These are phyloP conservation scores for Musa acuminata DNA, from an alignment of 176 grass and related monocot genomes.

Conservation along the genomic window DNA sequence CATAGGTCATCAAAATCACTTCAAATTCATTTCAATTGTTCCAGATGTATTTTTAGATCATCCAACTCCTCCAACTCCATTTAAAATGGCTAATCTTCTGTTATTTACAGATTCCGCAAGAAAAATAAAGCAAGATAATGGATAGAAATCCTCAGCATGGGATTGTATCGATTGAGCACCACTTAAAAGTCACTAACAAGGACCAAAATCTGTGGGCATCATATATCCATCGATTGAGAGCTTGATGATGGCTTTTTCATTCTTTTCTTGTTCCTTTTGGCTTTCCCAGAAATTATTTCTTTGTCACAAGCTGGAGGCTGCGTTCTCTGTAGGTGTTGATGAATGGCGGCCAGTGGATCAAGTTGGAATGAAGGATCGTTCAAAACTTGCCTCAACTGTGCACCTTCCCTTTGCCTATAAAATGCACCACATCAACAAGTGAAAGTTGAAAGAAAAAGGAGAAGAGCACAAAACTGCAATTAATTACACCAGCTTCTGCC, in stretches of 20 bases:
- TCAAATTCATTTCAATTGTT: too few relatives aligned
- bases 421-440: not conserved
- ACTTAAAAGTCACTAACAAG: not conserved
- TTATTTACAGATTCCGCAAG: too few relatives aligned
- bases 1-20: too few relatives aligned
- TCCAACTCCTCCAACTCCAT: too few relatives aligned
- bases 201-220: not conserved
- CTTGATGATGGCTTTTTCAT: slow-evolving; percentile 23
- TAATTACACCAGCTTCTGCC: slow-evolving; percentile 65
- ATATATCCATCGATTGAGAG: slow-evolving; percentile 33
- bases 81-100: too few relatives aligned
- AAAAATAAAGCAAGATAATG: too few relatives aligned
- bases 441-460: not conserved
- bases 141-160: too few relatives aligned
- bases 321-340: slow-evolving; percentile 44
- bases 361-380: slow-evolving; percentile 33
- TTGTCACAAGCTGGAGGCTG: slow-evolving; percentile 30
- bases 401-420: slow-evolving; percentile 36
- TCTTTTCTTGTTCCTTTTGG: slow-evolving; percentile 31
- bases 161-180: too few relatives aligned
- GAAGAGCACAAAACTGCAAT: not conserved
- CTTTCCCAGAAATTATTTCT: slow-evolving; percentile 4
- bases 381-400: slow-evolving; percentile 42
- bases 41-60: too few relatives aligned
- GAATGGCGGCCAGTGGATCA: slow-evolving; percentile 42